phyloP scores from a whole-genome alignment of 2,329 filamentous ascomycete species.

The Ceratocystis colombiana region DNA sequence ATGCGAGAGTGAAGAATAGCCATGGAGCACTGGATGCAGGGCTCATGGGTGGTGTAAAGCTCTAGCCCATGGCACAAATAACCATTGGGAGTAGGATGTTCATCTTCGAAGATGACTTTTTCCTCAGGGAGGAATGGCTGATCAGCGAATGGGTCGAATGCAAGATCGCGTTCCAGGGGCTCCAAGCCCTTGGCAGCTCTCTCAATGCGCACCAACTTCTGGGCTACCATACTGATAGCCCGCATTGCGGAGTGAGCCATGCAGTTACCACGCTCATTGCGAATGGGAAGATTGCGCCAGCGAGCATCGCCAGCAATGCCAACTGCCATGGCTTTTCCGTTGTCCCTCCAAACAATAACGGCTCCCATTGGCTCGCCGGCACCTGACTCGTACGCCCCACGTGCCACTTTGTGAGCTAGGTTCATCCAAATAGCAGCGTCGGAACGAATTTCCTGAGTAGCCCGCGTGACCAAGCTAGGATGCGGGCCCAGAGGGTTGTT shows the following conservation, averaged over 20 bases:
- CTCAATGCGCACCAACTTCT: conserved; percentile 51
- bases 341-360: conserved; percentile 59
- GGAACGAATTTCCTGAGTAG: conserved; percentile 56
- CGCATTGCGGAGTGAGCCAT: conserved; percentile 70
- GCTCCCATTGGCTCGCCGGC: conserved; percentile 63
- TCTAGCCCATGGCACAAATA: conserved; percentile 93
- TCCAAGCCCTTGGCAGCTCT: conserved; percentile 35
- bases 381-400: conserved; percentile 46
- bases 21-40: conserved; percentile 95
- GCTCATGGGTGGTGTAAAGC: conserved; percentile 89
- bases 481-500: conserved; percentile 80
- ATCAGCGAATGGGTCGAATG: conserved; percentile 57
- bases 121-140: conserved; percentile 59
- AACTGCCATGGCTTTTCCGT: conserved; percentile 47
- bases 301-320: conserved; percentile 69
- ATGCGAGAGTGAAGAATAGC: conserved; percentile 90
- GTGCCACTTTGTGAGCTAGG: conserved; percentile 54
- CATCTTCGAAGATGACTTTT: conserved; percentile 49
- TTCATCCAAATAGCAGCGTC: conserved; percentile 58
- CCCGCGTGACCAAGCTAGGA: conserved; percentile 60
- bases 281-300: conserved; percentile 46
- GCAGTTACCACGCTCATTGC: conserved; percentile 52
- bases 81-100: conserved; percentile 61
- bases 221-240: conserved; percentile 72
- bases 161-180: conserved; percentile 36